These are phyloP conservation scores for Candida quercuum DNA, from an alignment of 805 yeast genomes.

Conservation along the genomic window DNA sequence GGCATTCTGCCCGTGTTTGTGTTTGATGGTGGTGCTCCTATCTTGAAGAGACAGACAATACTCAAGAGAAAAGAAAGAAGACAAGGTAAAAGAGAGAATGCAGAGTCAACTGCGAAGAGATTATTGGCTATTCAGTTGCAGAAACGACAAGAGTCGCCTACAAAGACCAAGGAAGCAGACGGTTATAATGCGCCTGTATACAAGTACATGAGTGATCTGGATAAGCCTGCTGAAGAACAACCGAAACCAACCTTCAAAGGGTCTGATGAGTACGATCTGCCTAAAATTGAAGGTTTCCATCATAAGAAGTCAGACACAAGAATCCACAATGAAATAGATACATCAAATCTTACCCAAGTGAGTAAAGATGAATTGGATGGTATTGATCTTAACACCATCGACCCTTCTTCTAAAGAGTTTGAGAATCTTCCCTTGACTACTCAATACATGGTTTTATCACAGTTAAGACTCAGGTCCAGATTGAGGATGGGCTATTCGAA, in stretches of 20 bases:
- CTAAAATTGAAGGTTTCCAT: constrained; percentile 54
- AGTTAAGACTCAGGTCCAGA: constrained; percentile 76
- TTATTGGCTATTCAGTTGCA: constrained; percentile 78
- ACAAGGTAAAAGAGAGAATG: constrained; percentile 66
- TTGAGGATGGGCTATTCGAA: constrained; percentile 93
- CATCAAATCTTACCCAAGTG: constrained; percentile 52
- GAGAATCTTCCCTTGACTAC: constrained; percentile 72
- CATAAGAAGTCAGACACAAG: constrained; percentile 61
- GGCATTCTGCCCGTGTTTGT: constrained; percentile 89
- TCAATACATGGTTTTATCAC: constrained; percentile 83
- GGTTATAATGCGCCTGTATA: no score
- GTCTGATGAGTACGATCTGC: constrained; percentile 84
- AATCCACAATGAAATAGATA: constrained; percentile 67
- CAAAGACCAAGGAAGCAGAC: constrained; percentile 10
- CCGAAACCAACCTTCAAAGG: constrained; percentile 33
- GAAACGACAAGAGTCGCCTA: constrained; percentile 18
- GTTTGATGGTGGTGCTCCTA: constrained; percentile 94
- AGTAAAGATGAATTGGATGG: constrained; percentile 61
- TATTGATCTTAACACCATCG: constrained; percentile 65
- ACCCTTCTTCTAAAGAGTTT: constrained; percentile 80
- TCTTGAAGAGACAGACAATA: constrained; percentile 74
- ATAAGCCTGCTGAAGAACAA: constrained; percentile 8
- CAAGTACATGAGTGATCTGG: constrained; percentile 33
- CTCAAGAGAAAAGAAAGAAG: constrained; percentile 65
- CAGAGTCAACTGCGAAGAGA: constrained; percentile 71